These are phyloP conservation scores for Alternaria longipes DNA, from an alignment of 2,329 filamentous ascomycete species.

Conservation along the genomic window DNA sequence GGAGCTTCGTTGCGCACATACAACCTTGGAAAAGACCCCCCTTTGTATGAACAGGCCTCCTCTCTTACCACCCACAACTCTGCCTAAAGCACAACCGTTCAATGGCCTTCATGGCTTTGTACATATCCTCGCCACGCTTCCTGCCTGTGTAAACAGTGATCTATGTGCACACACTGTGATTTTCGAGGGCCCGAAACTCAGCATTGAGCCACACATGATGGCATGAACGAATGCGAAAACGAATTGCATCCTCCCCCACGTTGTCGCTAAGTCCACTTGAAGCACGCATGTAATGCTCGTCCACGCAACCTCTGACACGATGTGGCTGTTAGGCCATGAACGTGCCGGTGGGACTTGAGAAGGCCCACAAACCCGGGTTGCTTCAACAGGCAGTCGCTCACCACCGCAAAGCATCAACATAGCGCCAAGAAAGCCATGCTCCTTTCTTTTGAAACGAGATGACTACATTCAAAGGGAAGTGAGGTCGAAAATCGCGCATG, in stretches of 20 bases:
- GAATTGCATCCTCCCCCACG: not conserved
- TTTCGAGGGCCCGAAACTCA: not conserved
- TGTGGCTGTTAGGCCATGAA: not conserved
- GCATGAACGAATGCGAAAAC: not conserved
- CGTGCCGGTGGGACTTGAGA: not conserved
- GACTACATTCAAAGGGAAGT: not conserved
- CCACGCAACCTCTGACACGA: not conserved
- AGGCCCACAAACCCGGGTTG: not conserved
- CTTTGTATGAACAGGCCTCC: not conserved
- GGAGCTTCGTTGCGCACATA: constrained; percentile 2
- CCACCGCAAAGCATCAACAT: not conserved
- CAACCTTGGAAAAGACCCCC: not conserved
- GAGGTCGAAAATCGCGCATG: constrained; percentile 15
- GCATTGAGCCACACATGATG: not conserved
- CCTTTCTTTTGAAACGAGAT: not conserved
- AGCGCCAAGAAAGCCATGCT: constrained; percentile 1
- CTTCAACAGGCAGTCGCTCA: constrained; percentile 3
- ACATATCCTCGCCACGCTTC: not conserved
- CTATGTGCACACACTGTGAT: not conserved
- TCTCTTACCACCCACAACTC: not conserved
- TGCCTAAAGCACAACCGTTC: not conserved
- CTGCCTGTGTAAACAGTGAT: not conserved
- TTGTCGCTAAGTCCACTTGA: not conserved
- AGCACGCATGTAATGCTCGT: not conserved
- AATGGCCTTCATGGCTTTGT: not conserved